Evolutionary conservation across 106 monocot species (phyloP), one percentile per base, ranked within the genome.

Genomic region (Acanthochlamys bracteata): DNA sequence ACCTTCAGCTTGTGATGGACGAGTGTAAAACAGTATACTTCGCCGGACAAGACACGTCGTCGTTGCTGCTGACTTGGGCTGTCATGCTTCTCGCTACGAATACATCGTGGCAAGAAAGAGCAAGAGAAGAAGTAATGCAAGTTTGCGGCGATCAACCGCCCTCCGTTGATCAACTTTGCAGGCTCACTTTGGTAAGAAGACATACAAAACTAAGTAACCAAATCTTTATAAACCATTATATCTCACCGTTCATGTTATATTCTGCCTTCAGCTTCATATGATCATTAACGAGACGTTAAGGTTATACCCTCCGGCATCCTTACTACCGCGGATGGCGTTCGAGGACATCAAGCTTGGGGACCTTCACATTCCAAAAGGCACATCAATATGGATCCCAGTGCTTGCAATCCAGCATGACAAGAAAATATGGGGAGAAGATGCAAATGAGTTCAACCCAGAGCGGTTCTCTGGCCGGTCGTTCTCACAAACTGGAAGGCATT

Each of bases 11-110:
- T 53, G 75, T 98, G 23, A 88, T 98, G 77, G 91, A 98, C 45
- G 91, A 98, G 59, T 91, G 88, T 78, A 98, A 98, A 80, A 98
- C 96, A 20, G 85, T 86, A 76, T 91, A 85, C 79, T 98, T 98
- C 64, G 91, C 96, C 4, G 96, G 96, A 8, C 96, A 98, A 27
- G 96, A 98, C 52, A 98, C 84, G 11, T 79, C 88, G 0, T 88
- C 96, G 8, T 73, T 91, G 22, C 78, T 91, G 43, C 80, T 98
- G 39, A 88, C 96, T 7, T 98, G 96, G 96, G 78, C 88, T 15
- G 19, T 92, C 59, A 98, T 98, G 96, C 84, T 98, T 63, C 87
- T 98, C 52, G 96, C 96, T 4, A 85, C 85, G 0, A 88, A 92
- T 26, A 80, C 91, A 0, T 26, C 42, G 42, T 98, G 96, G 96